Conservation (phyloP, 1,284 basidiomycete genomes). For the Vanrija humicola region DNA sequence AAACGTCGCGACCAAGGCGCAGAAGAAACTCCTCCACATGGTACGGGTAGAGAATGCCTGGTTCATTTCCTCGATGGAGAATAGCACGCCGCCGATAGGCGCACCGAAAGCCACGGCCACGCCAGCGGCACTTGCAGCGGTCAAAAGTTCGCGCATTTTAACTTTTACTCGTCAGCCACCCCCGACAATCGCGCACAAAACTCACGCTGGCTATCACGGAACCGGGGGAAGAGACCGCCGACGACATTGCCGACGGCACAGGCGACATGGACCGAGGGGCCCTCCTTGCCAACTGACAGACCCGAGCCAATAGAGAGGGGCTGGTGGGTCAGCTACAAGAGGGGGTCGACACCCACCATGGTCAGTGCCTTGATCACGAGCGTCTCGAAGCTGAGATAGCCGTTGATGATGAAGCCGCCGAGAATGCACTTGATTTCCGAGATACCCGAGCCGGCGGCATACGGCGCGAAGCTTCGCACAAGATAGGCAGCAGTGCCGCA, state of each 20-base stretch:
- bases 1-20: slow-evolving; percentile 93
- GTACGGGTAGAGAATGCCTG: slow-evolving; percentile 93
- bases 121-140: slow-evolving; percentile 92
- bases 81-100: slow-evolving; percentile 94
- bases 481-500: slow-evolving; percentile 81
- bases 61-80: slow-evolving; percentile 91
- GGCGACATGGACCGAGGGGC: slow-evolving; percentile 95
- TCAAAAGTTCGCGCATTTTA: slow-evolving; percentile 92
- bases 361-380: slow-evolving; percentile 88
- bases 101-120: slow-evolving; percentile 97
- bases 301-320: slow-evolving; percentile 97
- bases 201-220: slow-evolving; percentile 81
- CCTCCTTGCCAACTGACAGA: slow-evolving; percentile 96
- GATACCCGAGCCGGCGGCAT: slow-evolving; percentile 96
- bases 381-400: slow-evolving; percentile 84
- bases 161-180: slow-evolving; percentile 52
- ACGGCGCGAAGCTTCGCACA: slow-evolving; percentile 82
- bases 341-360: slow-evolving; percentile 72
- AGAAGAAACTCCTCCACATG: slow-evolving; percentile 98
- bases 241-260: slow-evolving; percentile 89
- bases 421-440: slow-evolving; percentile 99
- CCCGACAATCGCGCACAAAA: slow-evolving; percentile 8
- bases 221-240: slow-evolving; percentile 73
- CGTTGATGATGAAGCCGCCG: slow-evolving; percentile 94
- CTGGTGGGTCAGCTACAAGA: slow-evolving; percentile 56